These are phyloP conservation scores for Pythium insidiosum DNA, from an alignment of 352 stramenopile genomes.

Conservation along the genomic window DNA sequence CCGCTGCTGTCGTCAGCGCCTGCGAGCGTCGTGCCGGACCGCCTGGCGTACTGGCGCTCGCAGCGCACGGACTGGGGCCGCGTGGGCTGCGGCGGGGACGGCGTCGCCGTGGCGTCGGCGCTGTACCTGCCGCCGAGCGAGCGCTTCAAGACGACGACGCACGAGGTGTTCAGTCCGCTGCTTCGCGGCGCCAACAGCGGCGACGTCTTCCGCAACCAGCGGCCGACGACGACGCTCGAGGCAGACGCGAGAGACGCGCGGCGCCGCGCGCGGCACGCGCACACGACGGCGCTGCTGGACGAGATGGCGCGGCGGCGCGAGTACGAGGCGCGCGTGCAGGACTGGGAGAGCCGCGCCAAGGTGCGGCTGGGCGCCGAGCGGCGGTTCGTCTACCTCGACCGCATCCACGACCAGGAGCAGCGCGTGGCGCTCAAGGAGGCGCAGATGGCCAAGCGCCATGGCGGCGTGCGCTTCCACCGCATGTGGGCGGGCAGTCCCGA, in stretches of 20 bases:
- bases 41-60: conserved; percentile 41
- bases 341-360: conserved; percentile 47
- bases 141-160: conserved; percentile 49
- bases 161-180: conserved; percentile 44
- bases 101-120: conserved; percentile 29
- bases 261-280: conserved; percentile 30
- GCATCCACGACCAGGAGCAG: conserved; percentile 52
- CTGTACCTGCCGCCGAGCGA: conserved; percentile 30
- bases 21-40: conserved; percentile 33
- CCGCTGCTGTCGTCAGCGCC: too few relatives aligned
- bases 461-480: conserved; percentile 52
- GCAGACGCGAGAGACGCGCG: conserved; percentile 20
- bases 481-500: conserved; percentile 79
- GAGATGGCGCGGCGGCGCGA: conserved; percentile 18
- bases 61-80: conserved; percentile 70
- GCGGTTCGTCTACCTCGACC: conserved; percentile 50
- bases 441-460: conserved; percentile 60
- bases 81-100: conserved; percentile 66
- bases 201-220: conserved; percentile 28
- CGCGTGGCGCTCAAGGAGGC: conserved; percentile 34
- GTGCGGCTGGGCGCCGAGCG: conserved; percentile 36
- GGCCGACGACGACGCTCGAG: conserved; percentile 21
- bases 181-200: conserved; percentile 26
- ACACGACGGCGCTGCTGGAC: conserved; percentile 30
- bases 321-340: conserved; percentile 28